Evolutionary conservation across 805 yeast species (phyloP), one percentile per base, ranked within the genome.

Genomic region (Candida mattraensis): DNA sequence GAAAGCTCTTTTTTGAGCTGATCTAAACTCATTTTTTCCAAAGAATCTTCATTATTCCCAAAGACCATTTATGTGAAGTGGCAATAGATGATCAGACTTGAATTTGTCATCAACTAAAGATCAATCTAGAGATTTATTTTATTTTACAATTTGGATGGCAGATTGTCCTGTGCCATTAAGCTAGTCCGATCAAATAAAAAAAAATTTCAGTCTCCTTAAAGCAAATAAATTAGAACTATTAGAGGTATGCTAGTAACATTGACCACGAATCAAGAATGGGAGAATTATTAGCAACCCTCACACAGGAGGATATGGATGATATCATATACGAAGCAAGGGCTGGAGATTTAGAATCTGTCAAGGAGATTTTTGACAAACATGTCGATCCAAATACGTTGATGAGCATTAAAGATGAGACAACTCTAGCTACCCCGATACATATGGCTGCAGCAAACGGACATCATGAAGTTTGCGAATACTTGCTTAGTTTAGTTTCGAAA

Each of bases 401-500:
- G 43, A 54, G 48, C 4, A 79, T 83, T 47, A 68, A 70, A 45
- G 95, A 89, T 48, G 80, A 78, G 30, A 66, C 59, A 35, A 71
- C 89, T 2, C 58, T 70, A 24, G 76, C 85, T 33, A 86, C 96
- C 0, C 83, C 95, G 6, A 64, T 93, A 32, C 99, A 93, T 58
- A 86, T 87, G 89, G 97, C 98, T 0, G 80, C 94, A 16, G 99
- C 94, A 18, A 93, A 93, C 62, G 99, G 97, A 1, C 95, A 91
- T 57, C 45, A 66, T 4, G 88, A 80, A 19, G 77, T 80, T 4
- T 74, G 85, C 17, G 62, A 74, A 50, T 83, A 72, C 49, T 58
- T 88, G 17, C 54, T 87, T 20, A 64, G 74, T 0, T 53, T 77
- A 18, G 39, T 80, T 4, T 51, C 71, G 1, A 58, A 66, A 20